These are phyloP conservation scores for Sporisorium graminicola DNA, from an alignment of 1,284 basidiomycete genomes.

Conservation along the genomic window DNA sequence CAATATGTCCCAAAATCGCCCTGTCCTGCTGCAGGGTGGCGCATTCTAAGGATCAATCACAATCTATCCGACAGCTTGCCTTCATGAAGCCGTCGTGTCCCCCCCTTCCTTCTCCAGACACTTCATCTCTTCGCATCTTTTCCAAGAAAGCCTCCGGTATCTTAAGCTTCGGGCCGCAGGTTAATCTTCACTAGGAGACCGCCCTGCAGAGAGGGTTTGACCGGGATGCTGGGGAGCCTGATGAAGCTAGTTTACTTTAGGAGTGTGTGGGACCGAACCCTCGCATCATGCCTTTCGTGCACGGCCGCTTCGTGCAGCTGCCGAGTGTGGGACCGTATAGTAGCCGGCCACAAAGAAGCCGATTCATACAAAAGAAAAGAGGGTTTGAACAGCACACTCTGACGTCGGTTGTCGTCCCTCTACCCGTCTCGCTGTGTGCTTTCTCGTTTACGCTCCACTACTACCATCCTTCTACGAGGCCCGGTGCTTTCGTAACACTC, in stretches of 20 bases:
- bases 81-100: too few relatives aligned
- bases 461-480: neutral
- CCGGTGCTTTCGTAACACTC: constrained; percentile 5
- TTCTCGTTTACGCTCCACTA: neutral
- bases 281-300: neutral
- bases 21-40: constrained; percentile 10
- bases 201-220: neutral
- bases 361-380: neutral
- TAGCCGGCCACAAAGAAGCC: neutral
- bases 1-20: neutral
- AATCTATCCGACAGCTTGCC: constrained; percentile 19
- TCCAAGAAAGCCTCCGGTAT: neutral
- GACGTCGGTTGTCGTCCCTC: neutral
- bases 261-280: constrained; percentile 1
- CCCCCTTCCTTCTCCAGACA: neutral
- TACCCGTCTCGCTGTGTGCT: neutral
- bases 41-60: constrained; percentile 28
- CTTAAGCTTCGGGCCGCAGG: neutral
- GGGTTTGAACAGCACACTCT: neutral
- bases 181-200: neutral
- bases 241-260: neutral
- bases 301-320: neutral
- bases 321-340: neutral
- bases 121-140: neutral
- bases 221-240: neutral